phyloP scores from a whole-genome alignment of 371 early-diverging fungal genomes.

The Mucor racemosus region DNA sequence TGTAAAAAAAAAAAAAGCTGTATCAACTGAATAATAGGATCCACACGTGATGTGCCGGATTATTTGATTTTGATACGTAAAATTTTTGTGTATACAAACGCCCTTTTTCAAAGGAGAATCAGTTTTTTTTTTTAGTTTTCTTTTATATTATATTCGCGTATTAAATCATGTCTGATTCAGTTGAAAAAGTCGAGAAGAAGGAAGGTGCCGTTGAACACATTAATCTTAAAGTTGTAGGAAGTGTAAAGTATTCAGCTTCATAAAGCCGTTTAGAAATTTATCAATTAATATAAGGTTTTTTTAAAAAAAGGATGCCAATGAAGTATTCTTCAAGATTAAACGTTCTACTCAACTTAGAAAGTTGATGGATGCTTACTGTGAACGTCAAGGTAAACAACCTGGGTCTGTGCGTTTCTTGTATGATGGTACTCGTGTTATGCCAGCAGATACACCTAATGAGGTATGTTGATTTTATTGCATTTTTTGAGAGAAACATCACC shows the following conservation, averaged over 20 bases:
- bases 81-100: neutral
- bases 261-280: too few species aligned
- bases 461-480: slow-evolving; percentile 37
- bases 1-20: neutral
- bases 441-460: slow-evolving; percentile 80
- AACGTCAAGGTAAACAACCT: slow-evolving; percentile 76
- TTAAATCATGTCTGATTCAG: slow-evolving; percentile 35
- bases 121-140: slow-evolving; percentile 9
- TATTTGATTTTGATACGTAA: neutral
- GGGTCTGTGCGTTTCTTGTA: slow-evolving; percentile 86
- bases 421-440: slow-evolving; percentile 84
- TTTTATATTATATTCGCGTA: neutral
- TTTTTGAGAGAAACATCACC: neutral
- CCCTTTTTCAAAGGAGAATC: too few species aligned
- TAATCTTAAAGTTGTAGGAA: slow-evolving; percentile 87
- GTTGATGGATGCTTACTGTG: slow-evolving; percentile 91
- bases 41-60: neutral
- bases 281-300: too few species aligned
- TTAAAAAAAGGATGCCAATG: slow-evolving; percentile 44
- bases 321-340: slow-evolving; percentile 94
- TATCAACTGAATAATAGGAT: neutral
- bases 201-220: slow-evolving; percentile 71
- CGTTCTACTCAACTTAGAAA: slow-evolving; percentile 86
- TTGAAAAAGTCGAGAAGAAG: slow-evolving; percentile 57
- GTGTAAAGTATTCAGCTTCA: slow-evolving; percentile 57